phyloP scores from a whole-genome alignment of 176 grass and related monocot genomes.

The Zea luxurians region DNA sequence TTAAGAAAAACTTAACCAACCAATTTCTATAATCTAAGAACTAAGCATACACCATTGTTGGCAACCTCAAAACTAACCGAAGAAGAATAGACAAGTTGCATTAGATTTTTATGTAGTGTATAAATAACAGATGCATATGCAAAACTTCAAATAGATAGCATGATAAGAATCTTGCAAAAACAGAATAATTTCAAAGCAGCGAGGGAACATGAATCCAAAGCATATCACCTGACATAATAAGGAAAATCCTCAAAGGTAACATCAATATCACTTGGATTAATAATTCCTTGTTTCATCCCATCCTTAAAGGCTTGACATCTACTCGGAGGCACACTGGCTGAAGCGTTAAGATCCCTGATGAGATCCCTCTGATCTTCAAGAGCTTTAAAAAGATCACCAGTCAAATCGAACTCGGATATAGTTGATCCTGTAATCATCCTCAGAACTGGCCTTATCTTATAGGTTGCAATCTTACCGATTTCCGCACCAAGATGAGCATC shows the following conservation, averaged over 20 bases:
- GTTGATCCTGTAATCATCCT: slow-evolving; percentile 71
- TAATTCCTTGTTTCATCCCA: slow-evolving; percentile 80
- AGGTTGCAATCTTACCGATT: slow-evolving; percentile 70
- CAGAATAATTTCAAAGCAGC: slow-evolving; percentile 22
- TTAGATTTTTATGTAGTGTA: slow-evolving; percentile 15
- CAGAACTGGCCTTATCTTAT: slow-evolving; percentile 72
- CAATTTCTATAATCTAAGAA: slow-evolving; percentile 7
- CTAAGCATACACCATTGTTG: slow-evolving; percentile 9
- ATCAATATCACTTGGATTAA: slow-evolving; percentile 78
- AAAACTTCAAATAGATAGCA: slow-evolving; percentile 25
- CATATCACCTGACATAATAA: slow-evolving; percentile 92
- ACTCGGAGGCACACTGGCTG: slow-evolving; percentile 59
- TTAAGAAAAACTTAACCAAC: background rate
- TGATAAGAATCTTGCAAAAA: slow-evolving; percentile 9
- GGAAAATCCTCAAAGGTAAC: slow-evolving; percentile 92
- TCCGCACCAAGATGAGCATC: slow-evolving; percentile 62
- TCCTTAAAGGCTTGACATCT: slow-evolving; percentile 92
- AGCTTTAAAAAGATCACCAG: slow-evolving; percentile 74
- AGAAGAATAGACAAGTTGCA: slow-evolving; percentile 5
- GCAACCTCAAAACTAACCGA: slow-evolving; percentile 27
- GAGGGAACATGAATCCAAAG: slow-evolving; percentile 30
- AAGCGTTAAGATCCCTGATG: slow-evolving; percentile 53
- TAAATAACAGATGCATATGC: slow-evolving; percentile 20
- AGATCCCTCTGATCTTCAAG: slow-evolving; percentile 84
- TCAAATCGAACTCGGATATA: slow-evolving; percentile 81